Evolutionary conservation across 768 basidiomycete genomes (phyloP).

Genomic region (Galerina marginata): DNA sequence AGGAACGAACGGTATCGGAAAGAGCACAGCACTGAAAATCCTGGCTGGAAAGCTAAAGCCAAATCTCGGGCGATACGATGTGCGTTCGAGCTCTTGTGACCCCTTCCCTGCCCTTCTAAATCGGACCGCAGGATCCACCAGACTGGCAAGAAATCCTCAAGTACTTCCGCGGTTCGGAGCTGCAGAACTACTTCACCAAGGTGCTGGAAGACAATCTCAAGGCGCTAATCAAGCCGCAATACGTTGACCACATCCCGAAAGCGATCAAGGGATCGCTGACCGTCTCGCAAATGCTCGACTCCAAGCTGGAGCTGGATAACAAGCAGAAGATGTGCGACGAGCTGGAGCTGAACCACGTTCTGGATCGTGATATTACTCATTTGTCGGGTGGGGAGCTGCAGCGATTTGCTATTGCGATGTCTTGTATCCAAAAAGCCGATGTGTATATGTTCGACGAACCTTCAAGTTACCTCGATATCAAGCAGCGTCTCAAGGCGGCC

Average conservation of each 20-base stretch:
- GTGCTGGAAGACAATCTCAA: slow-evolving; percentile 98
- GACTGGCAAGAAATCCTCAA: slow-evolving; percentile 99
- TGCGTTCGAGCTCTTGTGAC: slow-evolving; percentile 41
- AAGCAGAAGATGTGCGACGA: slow-evolving; percentile 85
- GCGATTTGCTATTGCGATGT: slow-evolving; percentile 97
- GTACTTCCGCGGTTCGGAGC: slow-evolving; percentile 97
- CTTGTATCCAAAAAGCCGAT: slow-evolving; percentile 93
- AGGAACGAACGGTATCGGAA: slow-evolving; percentile 99
- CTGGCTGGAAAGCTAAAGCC: slow-evolving; percentile 97
- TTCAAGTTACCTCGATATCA: slow-evolving; percentile 96
- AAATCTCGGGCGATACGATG: slow-evolving; percentile 96
- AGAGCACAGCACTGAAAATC: slow-evolving; percentile 97
- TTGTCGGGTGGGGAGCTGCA: slow-evolving; percentile 97
- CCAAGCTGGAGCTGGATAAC: slow-evolving; percentile 88
- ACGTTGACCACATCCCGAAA: slow-evolving; percentile 97
- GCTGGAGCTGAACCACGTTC: slow-evolving; percentile 85
- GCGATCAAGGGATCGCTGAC: slow-evolving; percentile 91
- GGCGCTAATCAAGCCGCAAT: slow-evolving; percentile 99
- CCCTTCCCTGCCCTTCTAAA: not conserved
- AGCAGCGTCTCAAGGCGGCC: slow-evolving; percentile 93
- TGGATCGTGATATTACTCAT: slow-evolving; percentile 84
- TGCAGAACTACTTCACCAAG: slow-evolving; percentile 99
- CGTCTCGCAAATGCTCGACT: slow-evolving; percentile 90
- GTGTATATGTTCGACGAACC: slow-evolving; percentile 99
- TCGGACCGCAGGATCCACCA: slow-evolving; percentile 77